phyloP scores from a whole-genome alignment of 2,329 filamentous ascomycete species.

The Stachybotrys elegans region DNA sequence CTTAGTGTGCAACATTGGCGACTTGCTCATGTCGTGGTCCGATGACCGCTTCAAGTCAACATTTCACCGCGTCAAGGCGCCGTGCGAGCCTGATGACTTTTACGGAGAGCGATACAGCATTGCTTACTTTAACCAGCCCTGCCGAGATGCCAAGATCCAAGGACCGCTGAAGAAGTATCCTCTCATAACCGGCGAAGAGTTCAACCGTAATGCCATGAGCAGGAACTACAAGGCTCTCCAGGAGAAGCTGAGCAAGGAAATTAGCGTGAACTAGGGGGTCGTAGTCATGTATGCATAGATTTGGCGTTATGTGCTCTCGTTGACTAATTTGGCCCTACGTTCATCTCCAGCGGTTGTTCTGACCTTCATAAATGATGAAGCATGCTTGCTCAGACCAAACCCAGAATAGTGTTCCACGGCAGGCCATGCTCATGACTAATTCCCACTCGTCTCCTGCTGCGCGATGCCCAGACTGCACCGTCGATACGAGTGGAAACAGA shows the following conservation, averaged over 20 bases:
- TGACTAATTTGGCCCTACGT: no score
- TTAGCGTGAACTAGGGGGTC: no score
- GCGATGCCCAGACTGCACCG: background rate
- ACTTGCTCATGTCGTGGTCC: constrained; percentile 62
- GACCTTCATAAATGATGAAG: background rate
- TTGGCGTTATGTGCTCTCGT: no score
- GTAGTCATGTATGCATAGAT: no score
- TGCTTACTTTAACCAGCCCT: constrained; percentile 62
- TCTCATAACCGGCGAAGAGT: constrained; percentile 53
- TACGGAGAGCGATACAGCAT: constrained; percentile 60
- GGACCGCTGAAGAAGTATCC: constrained; percentile 59
- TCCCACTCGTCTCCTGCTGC: background rate
- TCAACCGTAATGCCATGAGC: constrained; percentile 33
- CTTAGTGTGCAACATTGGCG: constrained; percentile 62
- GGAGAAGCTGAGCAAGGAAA: background rate
- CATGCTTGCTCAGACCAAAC: background rate
- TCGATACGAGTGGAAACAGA: background rate
- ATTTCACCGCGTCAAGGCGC: constrained; percentile 60
- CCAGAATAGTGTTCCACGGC: background rate
- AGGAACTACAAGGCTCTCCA: constrained; percentile 8
- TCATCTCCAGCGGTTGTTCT: no score
- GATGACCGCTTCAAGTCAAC: constrained; percentile 65
- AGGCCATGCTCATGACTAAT: background rate
- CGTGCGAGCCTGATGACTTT: constrained; percentile 47
- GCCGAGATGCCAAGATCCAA: constrained; percentile 52